phyloP scores from a whole-genome alignment of 2,329 filamentous ascomycete genomes.

The Sporothrix pallida region DNA sequence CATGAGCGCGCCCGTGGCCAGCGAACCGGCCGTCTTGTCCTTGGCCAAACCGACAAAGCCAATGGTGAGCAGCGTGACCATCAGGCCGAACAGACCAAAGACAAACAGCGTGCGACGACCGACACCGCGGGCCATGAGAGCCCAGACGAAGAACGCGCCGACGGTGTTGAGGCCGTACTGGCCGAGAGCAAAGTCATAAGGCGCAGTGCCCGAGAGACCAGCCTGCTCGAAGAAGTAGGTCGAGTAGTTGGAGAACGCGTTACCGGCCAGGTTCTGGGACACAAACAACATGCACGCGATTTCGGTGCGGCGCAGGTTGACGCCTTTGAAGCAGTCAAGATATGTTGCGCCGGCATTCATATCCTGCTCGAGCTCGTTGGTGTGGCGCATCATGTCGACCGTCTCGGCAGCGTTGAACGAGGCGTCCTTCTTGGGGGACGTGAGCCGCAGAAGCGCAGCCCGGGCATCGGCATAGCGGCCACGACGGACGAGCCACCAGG shows the following conservation, averaged over 20 bases:
- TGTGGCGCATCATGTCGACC: conserved; percentile 61
- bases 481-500: conserved; percentile 46
- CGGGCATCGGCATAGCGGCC: conserved; percentile 52
- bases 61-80: conserved; percentile 49
- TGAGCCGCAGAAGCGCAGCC: conserved; percentile 49
- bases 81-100: conserved; percentile 43
- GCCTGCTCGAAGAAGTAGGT: conserved; percentile 51
- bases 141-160: conserved; percentile 59
- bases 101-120: conserved; percentile 55
- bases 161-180: conserved; percentile 58
- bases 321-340: conserved; percentile 57
- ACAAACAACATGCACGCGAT: conserved; percentile 50
- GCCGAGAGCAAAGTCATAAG: conserved; percentile 53
- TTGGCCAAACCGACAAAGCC: conserved; percentile 52
- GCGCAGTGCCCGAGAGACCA: conserved; percentile 48
- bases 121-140: conserved; percentile 52
- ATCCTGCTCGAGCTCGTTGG: conserved; percentile 61
- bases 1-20: conserved; percentile 55
- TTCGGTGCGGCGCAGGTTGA: conserved; percentile 58
- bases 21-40: conserved; percentile 54
- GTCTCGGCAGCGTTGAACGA: conserved; percentile 42
- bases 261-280: conserved; percentile 52
- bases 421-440: conserved; percentile 37
- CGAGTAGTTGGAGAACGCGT: conserved; percentile 51
- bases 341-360: conserved; percentile 57